These are phyloP conservation scores for Sclerotinia glacialis DNA, from an alignment of 2,329 filamentous ascomycete species.

Conservation along the genomic window DNA sequence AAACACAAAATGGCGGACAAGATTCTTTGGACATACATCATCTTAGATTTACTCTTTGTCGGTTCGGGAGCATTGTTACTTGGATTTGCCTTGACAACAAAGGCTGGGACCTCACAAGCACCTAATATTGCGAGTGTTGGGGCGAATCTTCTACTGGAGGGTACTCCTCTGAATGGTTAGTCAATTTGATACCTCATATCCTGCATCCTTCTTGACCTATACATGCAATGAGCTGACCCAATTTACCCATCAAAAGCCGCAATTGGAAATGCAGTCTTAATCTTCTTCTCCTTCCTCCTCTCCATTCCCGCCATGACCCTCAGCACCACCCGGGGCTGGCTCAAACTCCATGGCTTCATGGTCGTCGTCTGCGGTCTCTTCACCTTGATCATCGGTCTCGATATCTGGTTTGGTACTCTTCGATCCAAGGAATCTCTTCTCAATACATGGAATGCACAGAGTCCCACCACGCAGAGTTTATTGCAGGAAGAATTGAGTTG, in stretches of 20 bases:
- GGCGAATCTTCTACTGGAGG: slow-evolving; percentile 49
- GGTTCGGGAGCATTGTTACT: slow-evolving; percentile 51
- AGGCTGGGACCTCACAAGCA: slow-evolving; percentile 43
- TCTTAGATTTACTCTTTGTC: slow-evolving; percentile 52
- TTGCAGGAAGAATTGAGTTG: slow-evolving; percentile 74
- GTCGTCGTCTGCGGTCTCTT: slow-evolving; percentile 61
- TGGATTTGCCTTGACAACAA: slow-evolving; percentile 51
- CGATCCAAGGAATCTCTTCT: slow-evolving; percentile 61
- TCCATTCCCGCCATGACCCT: slow-evolving; percentile 71
- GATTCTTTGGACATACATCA: slow-evolving; percentile 51
- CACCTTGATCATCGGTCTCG: slow-evolving; percentile 63
- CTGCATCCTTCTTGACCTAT: neutral
- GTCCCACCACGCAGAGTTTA: slow-evolving; percentile 58
- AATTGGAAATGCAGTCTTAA: slow-evolving; percentile 68
- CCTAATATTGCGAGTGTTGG: slow-evolving; percentile 51
- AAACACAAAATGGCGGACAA: slow-evolving; percentile 47
- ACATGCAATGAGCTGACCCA: slow-evolving; percentile 16
- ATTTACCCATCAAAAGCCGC: slow-evolving; percentile 49
- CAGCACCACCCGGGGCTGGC: slow-evolving; percentile 62
- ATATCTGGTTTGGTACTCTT: slow-evolving; percentile 72
- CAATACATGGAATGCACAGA: slow-evolving; percentile 58
- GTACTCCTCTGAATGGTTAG: slow-evolving; percentile 54
- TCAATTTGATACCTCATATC: slow-evolving; percentile 19
- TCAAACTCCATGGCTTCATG: slow-evolving; percentile 67
- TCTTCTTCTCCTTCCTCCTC: slow-evolving; percentile 67